Evolutionary conservation across 495 filamentous ascomycete genomes (phyloP).

Genomic region (Xylaria longipes): DNA sequence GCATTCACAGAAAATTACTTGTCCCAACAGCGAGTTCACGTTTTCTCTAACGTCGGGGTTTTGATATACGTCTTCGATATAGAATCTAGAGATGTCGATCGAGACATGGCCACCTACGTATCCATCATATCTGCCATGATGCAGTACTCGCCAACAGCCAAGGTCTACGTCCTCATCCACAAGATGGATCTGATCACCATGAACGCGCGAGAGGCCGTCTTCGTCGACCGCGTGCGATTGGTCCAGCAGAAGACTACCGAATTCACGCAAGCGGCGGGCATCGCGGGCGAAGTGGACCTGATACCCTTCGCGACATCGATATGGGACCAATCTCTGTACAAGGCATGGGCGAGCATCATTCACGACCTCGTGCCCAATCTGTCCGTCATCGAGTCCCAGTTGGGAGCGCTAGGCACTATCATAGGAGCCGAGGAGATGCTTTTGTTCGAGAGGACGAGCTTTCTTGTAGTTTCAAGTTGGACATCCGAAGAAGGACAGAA

Average conservation of each 20-base stretch:
- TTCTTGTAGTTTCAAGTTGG: slow-evolving; percentile 89
- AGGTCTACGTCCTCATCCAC: slow-evolving; percentile 92
- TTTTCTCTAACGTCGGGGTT: slow-evolving; percentile 95
- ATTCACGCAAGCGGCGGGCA: slow-evolving; percentile 58
- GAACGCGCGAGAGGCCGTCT: slow-evolving; percentile 76
- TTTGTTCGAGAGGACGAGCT: slow-evolving; percentile 93
- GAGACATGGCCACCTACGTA: slow-evolving; percentile 87
- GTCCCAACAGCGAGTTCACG: slow-evolving; percentile 88
- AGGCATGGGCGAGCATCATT: slow-evolving; percentile 96
- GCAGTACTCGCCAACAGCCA: slow-evolving; percentile 82
- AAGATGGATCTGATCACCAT: slow-evolving; percentile 98
- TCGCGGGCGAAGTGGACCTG: slow-evolving; percentile 57
- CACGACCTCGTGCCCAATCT: slow-evolving; percentile 96
- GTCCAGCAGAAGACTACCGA: slow-evolving; percentile 77
- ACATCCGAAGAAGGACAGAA: slow-evolving; percentile 71
- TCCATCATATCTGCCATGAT: slow-evolving; percentile 82
- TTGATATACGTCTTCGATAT: slow-evolving; percentile 99
- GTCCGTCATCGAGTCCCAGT: slow-evolving; percentile 82
- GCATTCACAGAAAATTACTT: slow-evolving; percentile 99
- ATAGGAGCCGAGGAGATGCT: slow-evolving; percentile 94
- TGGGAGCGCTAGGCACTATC: slow-evolving; percentile 75
- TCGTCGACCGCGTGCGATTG: slow-evolving; percentile 74
- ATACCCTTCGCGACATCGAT: slow-evolving; percentile 89
- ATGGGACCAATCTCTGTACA: slow-evolving; percentile 98
- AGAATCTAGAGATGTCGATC: slow-evolving; percentile 89